Base-by-base conservation (phyloP, 768 basidiomycete genomes). In the Naganishia antarctica region DNA sequence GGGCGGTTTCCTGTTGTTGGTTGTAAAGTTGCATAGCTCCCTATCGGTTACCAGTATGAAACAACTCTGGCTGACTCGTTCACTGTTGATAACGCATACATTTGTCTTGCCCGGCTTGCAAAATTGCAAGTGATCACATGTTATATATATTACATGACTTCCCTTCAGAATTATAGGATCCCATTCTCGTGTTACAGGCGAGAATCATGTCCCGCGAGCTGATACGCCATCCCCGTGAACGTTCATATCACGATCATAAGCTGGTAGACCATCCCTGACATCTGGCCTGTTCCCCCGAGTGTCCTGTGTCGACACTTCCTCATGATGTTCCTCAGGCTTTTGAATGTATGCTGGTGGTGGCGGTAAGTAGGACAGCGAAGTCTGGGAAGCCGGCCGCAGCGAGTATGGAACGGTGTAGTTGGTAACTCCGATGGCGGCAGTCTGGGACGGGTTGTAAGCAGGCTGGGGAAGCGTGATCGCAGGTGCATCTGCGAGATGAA, bases 311-410 rank as follows among this genome's bases (percentile, higher is more conserved):
- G 32, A 37, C 21, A 25, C 21, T 15, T 40, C 37, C 37, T 16
- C 53, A 13, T 12, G 34, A 16, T 57, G 21, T 21, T 26, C n/a
- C 12, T 40, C 34, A 21, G 34, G 53, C 23, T 57, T 37, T 34
- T 21, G 53, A 21, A 57, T 29, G 23, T 57, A 57, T 26, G 34
- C 53, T 6, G 53, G 53, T 40, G 53, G 53, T 21, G 50, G 50
- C 31, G 50, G 50, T 3, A 51, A n/a, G 29, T 51, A 31, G 13
- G 50, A 51, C 29, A 57, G 34, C 9, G 53, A 57, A 5, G 34
- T 51, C 21, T 29, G 29, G n/a, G 50, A 51, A n/a, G 6, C 31
- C 2, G 50, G 50, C 7, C 50, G 50, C 11, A 51, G 31, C 21
- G 50, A 51, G 34, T 51, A 51, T 1, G 50, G 50, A 29, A 51